phyloP scores from a whole-genome alignment of 805 yeast species.

The Ogataea methylovora region DNA sequence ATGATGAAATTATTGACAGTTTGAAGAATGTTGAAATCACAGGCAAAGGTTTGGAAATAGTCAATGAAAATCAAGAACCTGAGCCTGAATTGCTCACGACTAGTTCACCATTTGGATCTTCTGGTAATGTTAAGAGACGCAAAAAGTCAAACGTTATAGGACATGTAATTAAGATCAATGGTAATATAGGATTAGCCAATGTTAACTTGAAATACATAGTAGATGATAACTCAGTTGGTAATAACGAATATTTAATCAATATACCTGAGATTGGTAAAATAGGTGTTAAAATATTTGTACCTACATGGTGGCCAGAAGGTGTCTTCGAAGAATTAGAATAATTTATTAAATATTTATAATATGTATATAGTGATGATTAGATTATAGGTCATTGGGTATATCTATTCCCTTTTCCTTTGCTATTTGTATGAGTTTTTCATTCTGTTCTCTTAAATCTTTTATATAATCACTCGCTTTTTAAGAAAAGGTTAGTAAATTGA shows the following conservation, averaged over 20 bases:
- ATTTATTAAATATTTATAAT: background rate
- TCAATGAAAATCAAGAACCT: background rate
- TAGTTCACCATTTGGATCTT: slow-evolving; percentile 33
- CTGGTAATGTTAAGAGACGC: slow-evolving; percentile 10
- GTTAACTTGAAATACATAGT: slow-evolving; percentile 33
- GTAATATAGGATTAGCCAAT: slow-evolving; percentile 60
- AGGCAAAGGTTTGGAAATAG: too few relatives aligned
- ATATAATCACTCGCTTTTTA: slow-evolving; percentile 42
- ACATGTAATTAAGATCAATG: slow-evolving; percentile 45
- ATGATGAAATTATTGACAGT: slow-evolving; percentile 1
- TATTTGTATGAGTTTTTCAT: slow-evolving; percentile 33
- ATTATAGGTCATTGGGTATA: slow-evolving; percentile 29
- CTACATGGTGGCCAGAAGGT: slow-evolving; percentile 71
- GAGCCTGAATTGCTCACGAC: slow-evolving; percentile 2
- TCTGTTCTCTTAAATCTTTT: slow-evolving; percentile 41
- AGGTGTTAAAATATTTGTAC: slow-evolving; percentile 46
- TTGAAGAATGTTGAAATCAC: background rate
- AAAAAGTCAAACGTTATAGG: slow-evolving; percentile 49
- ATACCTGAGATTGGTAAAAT: slow-evolving; percentile 17
- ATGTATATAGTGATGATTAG: slow-evolving; percentile 2
- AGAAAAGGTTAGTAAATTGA: background rate
- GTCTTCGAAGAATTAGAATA: slow-evolving; percentile 11
- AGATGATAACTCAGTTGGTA: slow-evolving; percentile 14
- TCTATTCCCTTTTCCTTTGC: slow-evolving; percentile 30
- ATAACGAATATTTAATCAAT: slow-evolving; percentile 13